Conservation (phyloP, 371 early-diverging fungal species). For the Spraguea lophii region DNA sequence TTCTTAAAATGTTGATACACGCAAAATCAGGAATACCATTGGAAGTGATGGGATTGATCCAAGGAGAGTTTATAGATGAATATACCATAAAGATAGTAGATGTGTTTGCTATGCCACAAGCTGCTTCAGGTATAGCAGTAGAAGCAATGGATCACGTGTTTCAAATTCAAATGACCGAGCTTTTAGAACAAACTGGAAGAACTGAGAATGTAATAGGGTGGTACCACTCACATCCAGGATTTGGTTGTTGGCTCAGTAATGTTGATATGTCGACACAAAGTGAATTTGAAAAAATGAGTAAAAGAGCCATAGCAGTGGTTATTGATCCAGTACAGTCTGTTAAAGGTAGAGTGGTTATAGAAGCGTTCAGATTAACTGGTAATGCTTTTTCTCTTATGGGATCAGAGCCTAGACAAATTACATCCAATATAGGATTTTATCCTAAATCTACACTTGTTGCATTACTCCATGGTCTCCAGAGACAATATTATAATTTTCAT, state of each 20-base stretch:
- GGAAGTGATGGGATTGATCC: slow-evolving; percentile 99
- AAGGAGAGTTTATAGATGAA: slow-evolving; percentile 97
- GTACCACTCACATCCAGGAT: slow-evolving; percentile 99
- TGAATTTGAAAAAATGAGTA: slow-evolving; percentile 81
- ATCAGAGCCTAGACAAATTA: slow-evolving; percentile 90
- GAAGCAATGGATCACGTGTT: slow-evolving; percentile 98
- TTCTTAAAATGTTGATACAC: slow-evolving; percentile 65
- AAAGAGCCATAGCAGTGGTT: slow-evolving; percentile 92
- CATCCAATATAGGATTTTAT: slow-evolving; percentile 93
- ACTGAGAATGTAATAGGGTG: slow-evolving; percentile 99
- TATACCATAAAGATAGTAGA: slow-evolving; percentile 97
- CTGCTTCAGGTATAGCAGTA: slow-evolving; percentile 94
- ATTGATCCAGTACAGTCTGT: slow-evolving; percentile 99
- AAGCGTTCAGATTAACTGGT: slow-evolving; percentile 91
- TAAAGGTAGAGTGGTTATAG: slow-evolving; percentile 98
- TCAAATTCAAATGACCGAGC: slow-evolving; percentile 98
- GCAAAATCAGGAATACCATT: slow-evolving; percentile 98
- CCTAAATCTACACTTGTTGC: slow-evolving; percentile 76
- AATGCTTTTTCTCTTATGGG: slow-evolving; percentile 64
- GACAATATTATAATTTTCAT: slow-evolving; percentile 94
- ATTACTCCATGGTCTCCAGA: slow-evolving; percentile 89
- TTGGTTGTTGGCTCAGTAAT: slow-evolving; percentile 98
- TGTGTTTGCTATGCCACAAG: slow-evolving; percentile 99
- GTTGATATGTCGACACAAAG: slow-evolving; percentile 95
- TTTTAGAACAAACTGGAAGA: slow-evolving; percentile 90